Evolutionary conservation across 768 basidiomycete species (phyloP), one percentile per base, ranked within the genome.

Genomic region (Fibroporia radiculosa): DNA sequence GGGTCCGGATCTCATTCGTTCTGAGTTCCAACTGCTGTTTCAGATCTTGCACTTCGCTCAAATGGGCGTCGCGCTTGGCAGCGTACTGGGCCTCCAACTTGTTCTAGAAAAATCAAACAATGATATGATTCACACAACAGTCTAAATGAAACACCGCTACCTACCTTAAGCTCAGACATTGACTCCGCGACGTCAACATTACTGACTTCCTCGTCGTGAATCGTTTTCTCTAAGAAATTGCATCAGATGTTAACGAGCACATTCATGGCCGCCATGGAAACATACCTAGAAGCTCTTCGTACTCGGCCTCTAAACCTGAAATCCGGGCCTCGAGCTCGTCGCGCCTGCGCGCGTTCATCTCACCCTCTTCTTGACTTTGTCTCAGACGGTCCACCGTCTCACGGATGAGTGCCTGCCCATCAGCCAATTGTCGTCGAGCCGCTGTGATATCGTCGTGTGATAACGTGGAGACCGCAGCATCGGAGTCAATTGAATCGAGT

Each of bases 31-130:
- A 70, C 58, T 97, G 93, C 56, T 91, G 89, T 63, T 82, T 89
- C 50, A 97, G 74, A 61, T 95, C 88, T 13, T 73, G 65, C 16
- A 85, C 84, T 63, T 99, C 96, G 52, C 79, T 78, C 41, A 81
- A 65, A 51, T 93, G 84, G 20, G 92, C 82, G 48, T 98, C 93
- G 36, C 93, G 87, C 63, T 92, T 93, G 39, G 89, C 84, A 18
- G 83, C 80, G 58, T 95, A 96, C 62, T 97, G 93, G 22, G 85
- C 75, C 65, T 99, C 95, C 41, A 96, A 79, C 67, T 97, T 96
- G 61, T 75, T 81, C 95, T 98, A 49, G 26, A 42, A 29, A 45
- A 39, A 48, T 33, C 47, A 41, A 51, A 56, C 48, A 52, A 49
- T 53, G 45, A 38, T 23, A 18, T 49, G 48, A 45, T 29, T 39